Evolutionary conservation across 169 alveolate species (phyloP), one percentile per base, ranked within the genome.

Genomic region (Plasmodium gallinaceum): DNA sequence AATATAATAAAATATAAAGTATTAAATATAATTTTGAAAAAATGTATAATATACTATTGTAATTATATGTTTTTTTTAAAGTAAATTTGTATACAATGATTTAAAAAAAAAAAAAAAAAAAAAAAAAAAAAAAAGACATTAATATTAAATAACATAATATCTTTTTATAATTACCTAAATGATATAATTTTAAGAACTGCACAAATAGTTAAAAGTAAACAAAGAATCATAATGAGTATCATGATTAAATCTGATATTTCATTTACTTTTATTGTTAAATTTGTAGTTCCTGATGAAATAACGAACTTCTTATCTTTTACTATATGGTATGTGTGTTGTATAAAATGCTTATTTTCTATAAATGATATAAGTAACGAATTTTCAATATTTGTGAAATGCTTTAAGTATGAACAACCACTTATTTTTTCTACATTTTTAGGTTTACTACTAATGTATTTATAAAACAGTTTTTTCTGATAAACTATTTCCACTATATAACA

Each of bases 331-430:
- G 78, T 78, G 5, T 69, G 68, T 32, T 78, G 89, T 0, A 65
- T 65, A 24, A 78, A 78, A 42, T 78, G 75, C 4, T 9, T 51
- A 51, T 78, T 78, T 69, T 78, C 89, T 20, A 52, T 52, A 69
- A 78, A 78, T 7, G 74, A 58, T 39, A 64, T 66, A 14, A 78
- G 20, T 9, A 78, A 43, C 0, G 57, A 5, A 14, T 78, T 78
- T 0, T 48, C 74, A 46, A 7, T 48, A 78, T 78, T 18, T 26
- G 4, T 24, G 4, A 64, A 78, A 45, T 78, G 76, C 58, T 78
- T 78, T n/a, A 78, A 46, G 58, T 78, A 78, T 12, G 89, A 78
- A 51, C 89, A 78, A 24, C 71, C 89, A 18, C 64, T 52, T 22
- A 46, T 48, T 12, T 62, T 43, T 10, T 62, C 68, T 22, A 45